Conservation (phyloP, 352 stramenopile species). For the Phytophthora pistaciae region DNA sequence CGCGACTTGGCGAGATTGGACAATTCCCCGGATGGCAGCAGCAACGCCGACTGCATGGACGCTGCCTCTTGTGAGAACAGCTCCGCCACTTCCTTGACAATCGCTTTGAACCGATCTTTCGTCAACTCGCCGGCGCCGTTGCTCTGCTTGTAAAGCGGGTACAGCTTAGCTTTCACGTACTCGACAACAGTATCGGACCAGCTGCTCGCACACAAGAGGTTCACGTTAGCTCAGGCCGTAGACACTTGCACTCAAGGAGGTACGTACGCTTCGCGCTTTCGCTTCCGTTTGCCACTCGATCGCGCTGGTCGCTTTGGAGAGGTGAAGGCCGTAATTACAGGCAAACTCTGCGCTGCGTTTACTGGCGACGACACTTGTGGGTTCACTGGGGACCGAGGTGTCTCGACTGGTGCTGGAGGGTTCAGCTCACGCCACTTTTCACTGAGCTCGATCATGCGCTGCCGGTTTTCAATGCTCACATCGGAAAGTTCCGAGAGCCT, state of each 20-base stretch:
- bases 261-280: slow-evolving; percentile 59
- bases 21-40: slow-evolving; percentile 50
- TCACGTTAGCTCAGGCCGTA: background rate
- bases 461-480: slow-evolving; percentile 43
- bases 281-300: slow-evolving; percentile 48
- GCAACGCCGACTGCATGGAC: slow-evolving; percentile 65
- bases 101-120: slow-evolving; percentile 81
- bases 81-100: slow-evolving; percentile 75
- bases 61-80: slow-evolving; percentile 68
- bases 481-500: slow-evolving; percentile 41
- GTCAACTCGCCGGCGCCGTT: slow-evolving; percentile 58
- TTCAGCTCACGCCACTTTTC: slow-evolving; percentile 57
- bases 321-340: slow-evolving; percentile 57
- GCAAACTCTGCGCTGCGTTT: slow-evolving; percentile 30
- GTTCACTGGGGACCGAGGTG: slow-evolving; percentile 15
- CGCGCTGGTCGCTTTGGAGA: slow-evolving; percentile 40
- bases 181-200: slow-evolving; percentile 68
- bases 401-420: slow-evolving; percentile 32
- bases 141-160: slow-evolving; percentile 79
- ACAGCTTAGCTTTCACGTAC: slow-evolving; percentile 85
- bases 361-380: slow-evolving; percentile 23
- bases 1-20: slow-evolving; percentile 69
- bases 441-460: slow-evolving; percentile 49
- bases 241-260: background rate
- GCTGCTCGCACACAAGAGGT: slow-evolving; percentile 27